Evolutionary conservation across 2,329 filamentous ascomycete species (phyloP).

Genomic region (Penicillium sclerotigenum): DNA sequence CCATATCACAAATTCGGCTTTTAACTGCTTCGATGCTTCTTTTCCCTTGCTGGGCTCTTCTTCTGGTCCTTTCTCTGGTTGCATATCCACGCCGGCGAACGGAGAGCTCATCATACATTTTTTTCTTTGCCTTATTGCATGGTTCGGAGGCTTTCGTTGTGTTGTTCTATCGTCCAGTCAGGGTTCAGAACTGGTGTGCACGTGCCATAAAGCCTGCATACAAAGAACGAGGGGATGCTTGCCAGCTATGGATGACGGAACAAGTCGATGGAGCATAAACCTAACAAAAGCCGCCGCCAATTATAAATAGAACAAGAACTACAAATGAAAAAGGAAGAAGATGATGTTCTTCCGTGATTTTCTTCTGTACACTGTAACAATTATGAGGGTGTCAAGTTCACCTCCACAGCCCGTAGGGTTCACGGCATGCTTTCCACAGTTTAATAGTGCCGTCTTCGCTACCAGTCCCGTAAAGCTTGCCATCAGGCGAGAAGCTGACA

Average conservation of each 20-base stretch:
- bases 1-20: neutral
- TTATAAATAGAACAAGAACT: neutral
- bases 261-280: neutral
- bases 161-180: neutral
- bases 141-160: neutral
- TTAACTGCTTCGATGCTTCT: neutral
- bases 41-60: neutral
- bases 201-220: neutral
- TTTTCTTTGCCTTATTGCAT: neutral
- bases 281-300: neutral
- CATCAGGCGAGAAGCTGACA: conserved; percentile 88
- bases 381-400: conserved; percentile 27
- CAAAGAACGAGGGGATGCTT: neutral
- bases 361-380: conserved; percentile 6
- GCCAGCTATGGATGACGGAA: neutral
- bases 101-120: neutral
- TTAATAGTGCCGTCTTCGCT: conserved; percentile 98
- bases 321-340: neutral
- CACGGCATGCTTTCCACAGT: conserved; percentile 68
- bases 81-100: neutral
- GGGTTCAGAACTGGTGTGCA: neutral
- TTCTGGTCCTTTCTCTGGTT: neutral
- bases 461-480: conserved; percentile 91
- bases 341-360: neutral
- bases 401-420: conserved; percentile 64